These are phyloP conservation scores for Inonotus obliquus DNA, from an alignment of 1,284 basidiomycete genomes.

Conservation along the genomic window DNA sequence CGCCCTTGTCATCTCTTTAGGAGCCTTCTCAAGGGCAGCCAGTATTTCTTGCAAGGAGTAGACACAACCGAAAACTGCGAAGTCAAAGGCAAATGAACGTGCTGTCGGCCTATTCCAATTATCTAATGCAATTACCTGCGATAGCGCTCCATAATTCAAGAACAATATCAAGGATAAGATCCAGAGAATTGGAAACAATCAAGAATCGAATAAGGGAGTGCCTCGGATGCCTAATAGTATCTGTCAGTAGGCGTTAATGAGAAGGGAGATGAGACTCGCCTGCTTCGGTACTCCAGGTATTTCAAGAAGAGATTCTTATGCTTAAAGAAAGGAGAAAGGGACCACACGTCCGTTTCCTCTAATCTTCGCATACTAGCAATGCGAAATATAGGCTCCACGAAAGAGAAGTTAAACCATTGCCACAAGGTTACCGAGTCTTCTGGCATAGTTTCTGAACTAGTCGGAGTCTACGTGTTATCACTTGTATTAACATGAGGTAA, in stretches of 20 bases:
- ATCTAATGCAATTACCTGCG: conserved; percentile 40
- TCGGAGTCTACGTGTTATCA: conserved; percentile 40
- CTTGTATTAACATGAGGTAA: background rate
- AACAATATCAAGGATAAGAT: conserved; percentile 56
- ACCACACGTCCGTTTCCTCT: conserved; percentile 68
- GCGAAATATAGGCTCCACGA: conserved; percentile 65
- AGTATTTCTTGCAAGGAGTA: conserved; percentile 60
- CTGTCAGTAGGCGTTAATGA: background rate
- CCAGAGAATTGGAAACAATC: conserved; percentile 66
- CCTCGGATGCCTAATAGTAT: conserved; percentile 37
- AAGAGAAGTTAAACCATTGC: conserved; percentile 76
- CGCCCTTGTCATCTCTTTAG: conserved; percentile 48
- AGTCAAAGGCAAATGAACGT: conserved; percentile 25
- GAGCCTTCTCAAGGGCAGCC: conserved; percentile 38
- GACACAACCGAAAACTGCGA: conserved; percentile 49
- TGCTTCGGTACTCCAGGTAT: conserved; percentile 45
- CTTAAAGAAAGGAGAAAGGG: conserved; percentile 63
- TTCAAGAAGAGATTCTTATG: conserved; percentile 68
- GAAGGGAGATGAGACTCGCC: conserved; percentile 29
- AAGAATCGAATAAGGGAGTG: conserved; percentile 62
- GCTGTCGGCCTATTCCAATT: background rate
- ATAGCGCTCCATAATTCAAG: conserved; percentile 59
- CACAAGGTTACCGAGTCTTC: conserved; percentile 75
- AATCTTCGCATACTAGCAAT: conserved; percentile 54
- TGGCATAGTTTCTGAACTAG: conserved; percentile 46